phyloP scores from a whole-genome alignment of 495 filamentous ascomycete species.

The Neurospora cerealis region DNA sequence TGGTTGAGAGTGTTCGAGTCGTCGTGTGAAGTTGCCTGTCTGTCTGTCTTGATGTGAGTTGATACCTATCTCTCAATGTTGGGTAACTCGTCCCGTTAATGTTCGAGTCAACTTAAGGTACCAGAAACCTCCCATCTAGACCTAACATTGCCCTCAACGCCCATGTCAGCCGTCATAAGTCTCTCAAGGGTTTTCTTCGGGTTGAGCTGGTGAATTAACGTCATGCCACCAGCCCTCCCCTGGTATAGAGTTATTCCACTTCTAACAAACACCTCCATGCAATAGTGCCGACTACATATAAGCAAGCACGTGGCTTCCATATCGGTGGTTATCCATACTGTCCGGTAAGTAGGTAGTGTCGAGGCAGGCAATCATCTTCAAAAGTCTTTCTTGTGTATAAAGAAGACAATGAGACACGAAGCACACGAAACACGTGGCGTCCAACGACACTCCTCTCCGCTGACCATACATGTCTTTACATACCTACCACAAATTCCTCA shows the following conservation, averaged over 20 bases:
- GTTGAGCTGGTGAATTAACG: not conserved
- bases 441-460: slow-evolving; percentile 2
- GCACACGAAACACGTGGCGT: slow-evolving; percentile 9
- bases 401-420: not conserved
- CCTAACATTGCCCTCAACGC: not conserved
- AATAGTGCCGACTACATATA: not conserved
- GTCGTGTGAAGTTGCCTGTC: not conserved
- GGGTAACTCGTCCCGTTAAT: not conserved
- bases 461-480: not conserved
- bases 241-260: not conserved
- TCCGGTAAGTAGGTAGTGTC: not conserved
- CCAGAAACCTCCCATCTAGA: not conserved
- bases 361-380: not conserved
- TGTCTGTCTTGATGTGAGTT: not conserved
- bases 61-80: too few relatives aligned
- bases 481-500: not conserved
- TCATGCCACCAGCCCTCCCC: not conserved
- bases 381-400: not conserved
- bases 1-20: not conserved
- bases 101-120: not conserved
- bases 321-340: not conserved
- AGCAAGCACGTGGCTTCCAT: not conserved
- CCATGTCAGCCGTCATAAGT: not conserved
- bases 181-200: not conserved
- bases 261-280: not conserved